Conservation (phyloP, 176 grass and related monocot genomes). For the Phyllostachys edulis region DNA sequence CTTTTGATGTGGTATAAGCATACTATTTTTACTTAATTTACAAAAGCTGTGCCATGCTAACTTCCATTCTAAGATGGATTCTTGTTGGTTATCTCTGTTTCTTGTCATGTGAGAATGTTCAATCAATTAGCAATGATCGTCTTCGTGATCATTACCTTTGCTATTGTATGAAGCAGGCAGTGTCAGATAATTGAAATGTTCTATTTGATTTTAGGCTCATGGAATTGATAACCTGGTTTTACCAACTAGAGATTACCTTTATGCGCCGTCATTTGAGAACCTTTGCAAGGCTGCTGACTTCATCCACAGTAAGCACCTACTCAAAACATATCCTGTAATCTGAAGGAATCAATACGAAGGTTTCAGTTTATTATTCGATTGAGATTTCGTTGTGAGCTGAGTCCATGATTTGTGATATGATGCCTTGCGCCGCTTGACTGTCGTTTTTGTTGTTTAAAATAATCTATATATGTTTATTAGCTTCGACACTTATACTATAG, state of each 20-base stretch:
- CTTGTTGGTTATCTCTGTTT: background rate
- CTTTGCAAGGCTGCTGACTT: slow-evolving; percentile 84
- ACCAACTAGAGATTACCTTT: slow-evolving; percentile 97
- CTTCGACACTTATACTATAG: background rate
- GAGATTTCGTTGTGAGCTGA: background rate
- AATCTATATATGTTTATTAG: background rate
- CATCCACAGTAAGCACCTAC: slow-evolving; percentile 71
- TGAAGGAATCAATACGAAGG: background rate
- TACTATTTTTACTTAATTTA: background rate
- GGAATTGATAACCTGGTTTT: slow-evolving; percentile 85
- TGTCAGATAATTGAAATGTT: background rate
- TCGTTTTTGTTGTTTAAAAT: background rate
- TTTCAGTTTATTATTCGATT: background rate
- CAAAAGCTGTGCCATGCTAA: background rate
- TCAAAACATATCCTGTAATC: background rate
- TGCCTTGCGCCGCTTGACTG: background rate
- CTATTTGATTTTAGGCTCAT: slow-evolving; percentile 57
- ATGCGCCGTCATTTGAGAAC: slow-evolving; percentile 77
- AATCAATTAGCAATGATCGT: background rate
- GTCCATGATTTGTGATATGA: background rate
- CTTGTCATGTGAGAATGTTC: background rate
- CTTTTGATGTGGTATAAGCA: too few species aligned
- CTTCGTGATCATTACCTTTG: background rate
- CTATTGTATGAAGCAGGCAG: background rate
- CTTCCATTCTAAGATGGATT: background rate